A percentile compares a stretch with the other conserved stretches of the same genome.
phyloP scores from a whole-genome alignment of 176 grass and related monocot species.

The Ensete ventricosum region DNA sequence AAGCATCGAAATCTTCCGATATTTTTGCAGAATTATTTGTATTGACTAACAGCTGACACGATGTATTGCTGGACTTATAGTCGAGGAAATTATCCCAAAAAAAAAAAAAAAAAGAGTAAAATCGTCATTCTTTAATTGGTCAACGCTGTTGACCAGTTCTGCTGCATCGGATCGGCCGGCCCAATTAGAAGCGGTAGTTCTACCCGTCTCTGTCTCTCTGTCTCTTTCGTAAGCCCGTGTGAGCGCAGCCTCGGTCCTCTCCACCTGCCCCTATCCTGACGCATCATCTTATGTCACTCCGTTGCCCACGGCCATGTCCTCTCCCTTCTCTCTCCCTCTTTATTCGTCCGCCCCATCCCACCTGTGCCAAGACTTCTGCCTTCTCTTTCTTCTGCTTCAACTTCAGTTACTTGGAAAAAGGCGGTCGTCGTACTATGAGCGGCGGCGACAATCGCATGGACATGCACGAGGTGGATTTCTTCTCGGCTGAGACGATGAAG shows the following conservation, averaged over 20 bases:
- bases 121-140: background rate
- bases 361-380: constrained; percentile 44
- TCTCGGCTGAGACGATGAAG: constrained; percentile 63
- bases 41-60: too few species aligned
- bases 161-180: constrained; percentile 36
- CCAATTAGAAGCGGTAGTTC: constrained; percentile 34
- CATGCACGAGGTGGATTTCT: constrained; percentile 66
- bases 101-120: background rate
- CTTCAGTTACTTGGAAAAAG: background rate
- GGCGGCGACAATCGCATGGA: background rate
- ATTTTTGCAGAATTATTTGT: too few species aligned
- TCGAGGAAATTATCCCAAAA: background rate
- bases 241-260: background rate
- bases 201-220: background rate
- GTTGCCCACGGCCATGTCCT: constrained; percentile 11
- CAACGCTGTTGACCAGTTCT: background rate
- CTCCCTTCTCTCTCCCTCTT: background rate
- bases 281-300: constrained; percentile 68
- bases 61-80: too few species aligned
- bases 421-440: constrained; percentile 9
- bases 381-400: background rate
- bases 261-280: constrained; percentile 36
- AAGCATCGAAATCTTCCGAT: too few species aligned
- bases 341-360: constrained; percentile 26
- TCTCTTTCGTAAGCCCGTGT: too few species aligned